phyloP scores from a whole-genome alignment of 2,329 filamentous ascomycete genomes.

The Trichoderma gracile region DNA sequence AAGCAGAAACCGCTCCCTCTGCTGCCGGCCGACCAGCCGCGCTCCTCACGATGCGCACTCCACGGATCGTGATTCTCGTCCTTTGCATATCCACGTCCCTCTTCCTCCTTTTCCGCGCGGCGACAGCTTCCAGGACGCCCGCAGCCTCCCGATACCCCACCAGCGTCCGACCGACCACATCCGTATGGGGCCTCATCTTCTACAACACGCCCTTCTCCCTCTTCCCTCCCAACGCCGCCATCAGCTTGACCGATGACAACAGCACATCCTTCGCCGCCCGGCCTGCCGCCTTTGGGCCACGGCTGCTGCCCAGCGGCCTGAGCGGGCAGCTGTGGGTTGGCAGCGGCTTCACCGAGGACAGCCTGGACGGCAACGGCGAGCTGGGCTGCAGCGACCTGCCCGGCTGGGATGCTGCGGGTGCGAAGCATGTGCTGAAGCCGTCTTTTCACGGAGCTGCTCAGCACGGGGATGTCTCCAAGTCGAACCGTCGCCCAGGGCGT shows the following conservation, averaged over 20 bases:
- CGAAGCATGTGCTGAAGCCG: conserved; percentile 47
- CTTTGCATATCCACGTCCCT: conserved; percentile 56
- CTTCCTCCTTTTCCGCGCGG: conserved; percentile 56
- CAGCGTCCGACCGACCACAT: conserved; percentile 31
- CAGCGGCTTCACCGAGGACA: conserved; percentile 84
- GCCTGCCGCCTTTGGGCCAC: conserved; percentile 88
- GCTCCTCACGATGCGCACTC: conserved; percentile 52
- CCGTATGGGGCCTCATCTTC: conserved; percentile 57
- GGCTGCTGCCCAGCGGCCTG: conserved; percentile 71
- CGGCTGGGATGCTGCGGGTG: conserved; percentile 71
- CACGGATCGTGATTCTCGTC: conserved; percentile 55
- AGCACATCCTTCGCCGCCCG: conserved; percentile 94
- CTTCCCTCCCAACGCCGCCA: conserved; percentile 92
- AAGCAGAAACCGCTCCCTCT: conserved; percentile 18
- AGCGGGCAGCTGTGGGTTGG: conserved; percentile 93
- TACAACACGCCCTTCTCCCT: conserved; percentile 79
- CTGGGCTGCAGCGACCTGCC: conserved; percentile 93
- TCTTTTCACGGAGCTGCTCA: conserved; percentile 38
- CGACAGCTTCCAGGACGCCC: conserved; percentile 43
- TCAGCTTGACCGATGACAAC: conserved; percentile 96
- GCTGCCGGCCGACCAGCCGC: background rate
- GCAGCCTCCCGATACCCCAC: conserved; percentile 33
- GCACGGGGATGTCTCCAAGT: conserved; percentile 29
- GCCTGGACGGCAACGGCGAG: conserved; percentile 72
- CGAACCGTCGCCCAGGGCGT: conserved; percentile 28